Percentiles rank a stretch among this genome's conserved stretches.
phyloP scores from a whole-genome alignment of 352 stramenopile genomes.

The Globisporangium yorkense region DNA sequence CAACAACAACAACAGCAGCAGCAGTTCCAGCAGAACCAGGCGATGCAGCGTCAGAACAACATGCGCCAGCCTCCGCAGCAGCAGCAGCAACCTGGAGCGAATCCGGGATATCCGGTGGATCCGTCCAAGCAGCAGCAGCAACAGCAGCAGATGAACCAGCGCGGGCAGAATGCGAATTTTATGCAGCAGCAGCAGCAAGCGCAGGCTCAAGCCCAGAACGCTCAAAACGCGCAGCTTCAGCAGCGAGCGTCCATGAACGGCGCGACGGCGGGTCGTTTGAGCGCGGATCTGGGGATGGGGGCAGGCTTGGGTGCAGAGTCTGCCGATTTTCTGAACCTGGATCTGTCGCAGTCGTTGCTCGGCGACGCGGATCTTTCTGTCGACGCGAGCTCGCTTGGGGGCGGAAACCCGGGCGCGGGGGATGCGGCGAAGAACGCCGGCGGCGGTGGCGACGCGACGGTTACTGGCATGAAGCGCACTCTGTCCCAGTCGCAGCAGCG shows the following conservation, averaged over 20 bases:
- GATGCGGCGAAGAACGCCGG: slow-evolving; percentile 30
- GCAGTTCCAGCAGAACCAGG: slow-evolving; percentile 41
- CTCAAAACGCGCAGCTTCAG: slow-evolving; percentile 33
- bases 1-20: slow-evolving; percentile 55
- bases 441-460: slow-evolving; percentile 19
- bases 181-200: slow-evolving; percentile 45
- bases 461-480: slow-evolving; percentile 58
- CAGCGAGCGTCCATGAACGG: slow-evolving; percentile 32
- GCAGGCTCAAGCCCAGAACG: slow-evolving; percentile 17
- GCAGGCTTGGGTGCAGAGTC: slow-evolving; percentile 42
- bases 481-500: slow-evolving; percentile 78
- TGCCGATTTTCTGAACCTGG: slow-evolving; percentile 77
- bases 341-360: slow-evolving; percentile 66
- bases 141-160: slow-evolving; percentile 32
- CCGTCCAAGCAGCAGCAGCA: slow-evolving; percentile 34
- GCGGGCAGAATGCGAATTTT: slow-evolving; percentile 15
- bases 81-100: slow-evolving; percentile 26
- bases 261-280: slow-evolving; percentile 31
- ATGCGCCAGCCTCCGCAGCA: slow-evolving; percentile 54
- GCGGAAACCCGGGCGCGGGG: slow-evolving; percentile 11
- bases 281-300: slow-evolving; percentile 46
- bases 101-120: slow-evolving; percentile 12
- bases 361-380: slow-evolving; percentile 53
- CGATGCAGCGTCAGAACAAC: slow-evolving; percentile 43
- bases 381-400: slow-evolving; percentile 30